These are phyloP conservation scores for Ustilago xerochloae DNA, from an alignment of 1,284 basidiomycete species.

Conservation along the genomic window DNA sequence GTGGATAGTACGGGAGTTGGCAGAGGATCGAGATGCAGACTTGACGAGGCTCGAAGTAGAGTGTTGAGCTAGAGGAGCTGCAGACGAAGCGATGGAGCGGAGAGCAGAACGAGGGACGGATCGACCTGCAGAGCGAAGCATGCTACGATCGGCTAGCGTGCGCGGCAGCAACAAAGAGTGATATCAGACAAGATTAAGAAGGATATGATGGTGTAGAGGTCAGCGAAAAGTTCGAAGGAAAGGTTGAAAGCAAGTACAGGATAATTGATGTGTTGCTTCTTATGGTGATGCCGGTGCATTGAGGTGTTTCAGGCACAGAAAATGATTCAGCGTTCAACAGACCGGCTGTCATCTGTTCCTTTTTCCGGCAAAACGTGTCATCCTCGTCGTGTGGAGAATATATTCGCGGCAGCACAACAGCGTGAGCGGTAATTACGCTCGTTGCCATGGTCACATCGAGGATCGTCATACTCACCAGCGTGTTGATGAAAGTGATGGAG, in stretches of 20 bases:
- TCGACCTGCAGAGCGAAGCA: constrained; percentile 36
- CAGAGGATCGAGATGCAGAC: background rate
- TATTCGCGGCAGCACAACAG: no score
- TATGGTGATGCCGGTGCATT: background rate
- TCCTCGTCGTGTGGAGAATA: background rate
- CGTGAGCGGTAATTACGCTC: no score
- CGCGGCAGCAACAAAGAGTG: no score
- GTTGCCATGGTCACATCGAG: no score
- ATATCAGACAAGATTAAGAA: background rate
- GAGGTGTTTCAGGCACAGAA: background rate
- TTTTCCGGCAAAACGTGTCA: background rate
- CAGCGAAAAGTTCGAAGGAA: background rate
- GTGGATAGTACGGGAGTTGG: constrained; percentile 11
- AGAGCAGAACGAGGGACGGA: constrained; percentile 16
- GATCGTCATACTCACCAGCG: no score
- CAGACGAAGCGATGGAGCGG: background rate
- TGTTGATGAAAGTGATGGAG: no score
- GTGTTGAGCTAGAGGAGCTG: background rate
- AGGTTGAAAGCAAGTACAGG: no score
- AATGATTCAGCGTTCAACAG: constrained; percentile 2
- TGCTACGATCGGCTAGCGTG: constrained; percentile 22
- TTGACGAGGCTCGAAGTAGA: background rate
- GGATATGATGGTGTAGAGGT: background rate
- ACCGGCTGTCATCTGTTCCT: background rate
- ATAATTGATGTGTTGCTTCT: no score